phyloP scores from a whole-genome alignment of 257 asterid species.

The Paulownia fortunei region DNA sequence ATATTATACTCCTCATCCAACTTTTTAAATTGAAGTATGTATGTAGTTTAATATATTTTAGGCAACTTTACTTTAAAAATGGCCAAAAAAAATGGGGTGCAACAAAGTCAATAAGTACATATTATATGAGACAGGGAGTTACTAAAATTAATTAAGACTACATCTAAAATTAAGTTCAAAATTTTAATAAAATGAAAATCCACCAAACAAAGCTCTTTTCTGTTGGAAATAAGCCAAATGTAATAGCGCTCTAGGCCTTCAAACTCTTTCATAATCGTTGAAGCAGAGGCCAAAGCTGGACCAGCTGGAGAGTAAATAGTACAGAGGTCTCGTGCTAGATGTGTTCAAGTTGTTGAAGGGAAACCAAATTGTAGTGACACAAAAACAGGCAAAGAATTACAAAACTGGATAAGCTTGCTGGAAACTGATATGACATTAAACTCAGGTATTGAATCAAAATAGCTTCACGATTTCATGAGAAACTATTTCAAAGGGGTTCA shows the following conservation, averaged over 20 bases:
- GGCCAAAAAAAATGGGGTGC: neutral
- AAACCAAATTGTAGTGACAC: neutral
- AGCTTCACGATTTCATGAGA: constrained; percentile 35
- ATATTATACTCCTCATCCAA: too few species aligned
- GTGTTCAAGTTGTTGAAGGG: neutral
- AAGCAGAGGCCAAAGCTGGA: neutral
- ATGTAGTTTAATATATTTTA: neutral
- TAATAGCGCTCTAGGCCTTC: constrained; percentile 2
- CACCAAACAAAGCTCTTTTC: constrained; percentile 2
- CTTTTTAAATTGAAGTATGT: neutral
- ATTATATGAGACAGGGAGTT: constrained; percentile 6
- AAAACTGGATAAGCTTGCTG: neutral
- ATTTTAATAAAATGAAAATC: neutral
- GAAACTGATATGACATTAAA: constrained; percentile 17
- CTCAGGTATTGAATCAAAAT: constrained; percentile 38
- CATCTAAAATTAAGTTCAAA: constrained; percentile 2
- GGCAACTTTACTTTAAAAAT: neutral
- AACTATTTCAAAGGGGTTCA: constrained; percentile 8
- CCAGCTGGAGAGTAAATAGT: neutral
- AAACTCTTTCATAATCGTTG: constrained; percentile 12
- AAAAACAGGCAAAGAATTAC: constrained; percentile 14
- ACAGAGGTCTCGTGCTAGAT: neutral
- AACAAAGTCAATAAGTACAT: neutral
- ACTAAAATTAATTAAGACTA: neutral
- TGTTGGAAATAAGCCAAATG: neutral